Evolutionary conservation across 2,329 filamentous ascomycete species (phyloP).

Genomic region (Hysterium pulicare): DNA sequence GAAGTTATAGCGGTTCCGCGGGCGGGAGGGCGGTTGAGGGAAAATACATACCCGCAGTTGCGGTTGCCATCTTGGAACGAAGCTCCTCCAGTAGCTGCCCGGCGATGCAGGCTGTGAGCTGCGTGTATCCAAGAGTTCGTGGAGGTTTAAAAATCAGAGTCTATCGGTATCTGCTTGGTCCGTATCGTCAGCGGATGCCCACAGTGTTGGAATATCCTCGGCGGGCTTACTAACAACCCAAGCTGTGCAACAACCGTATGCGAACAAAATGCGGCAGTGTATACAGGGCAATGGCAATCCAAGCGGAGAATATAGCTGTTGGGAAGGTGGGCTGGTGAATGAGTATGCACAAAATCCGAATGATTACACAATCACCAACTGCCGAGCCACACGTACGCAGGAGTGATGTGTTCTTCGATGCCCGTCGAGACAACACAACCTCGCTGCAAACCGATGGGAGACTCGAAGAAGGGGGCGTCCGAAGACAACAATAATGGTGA

Average conservation of each 20-base stretch:
- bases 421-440: not conserved
- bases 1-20: conserved; percentile 5
- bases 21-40: conserved; percentile 1
- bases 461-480: not conserved
- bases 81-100: conserved; percentile 16
- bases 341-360: conserved; percentile 22
- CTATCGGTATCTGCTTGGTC: conserved; percentile 5
- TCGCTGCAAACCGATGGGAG: not conserved
- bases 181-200: conserved; percentile 1
- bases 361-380: conserved; percentile 29
- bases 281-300: conserved; percentile 10
- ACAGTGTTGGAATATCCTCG: not conserved
- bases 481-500: conserved; percentile 5
- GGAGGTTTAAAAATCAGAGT: conserved; percentile 5
- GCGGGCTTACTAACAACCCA: not conserved
- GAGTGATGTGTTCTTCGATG: conserved; percentile 29
- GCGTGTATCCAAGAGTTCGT: conserved; percentile 8
- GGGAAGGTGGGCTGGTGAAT: conserved; percentile 16
- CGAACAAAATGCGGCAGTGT: conserved; percentile 11
- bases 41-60: conserved; percentile 39
- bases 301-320: conserved; percentile 11
- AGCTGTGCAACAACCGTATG: conserved; percentile 9
- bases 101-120: conserved; percentile 7
- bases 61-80: conserved; percentile 37
- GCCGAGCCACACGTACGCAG: conserved; percentile 35